Base-by-base conservation (phyloP, 768 basidiomycete genomes). In the Macrolepiota fuliginosa region DNA sequence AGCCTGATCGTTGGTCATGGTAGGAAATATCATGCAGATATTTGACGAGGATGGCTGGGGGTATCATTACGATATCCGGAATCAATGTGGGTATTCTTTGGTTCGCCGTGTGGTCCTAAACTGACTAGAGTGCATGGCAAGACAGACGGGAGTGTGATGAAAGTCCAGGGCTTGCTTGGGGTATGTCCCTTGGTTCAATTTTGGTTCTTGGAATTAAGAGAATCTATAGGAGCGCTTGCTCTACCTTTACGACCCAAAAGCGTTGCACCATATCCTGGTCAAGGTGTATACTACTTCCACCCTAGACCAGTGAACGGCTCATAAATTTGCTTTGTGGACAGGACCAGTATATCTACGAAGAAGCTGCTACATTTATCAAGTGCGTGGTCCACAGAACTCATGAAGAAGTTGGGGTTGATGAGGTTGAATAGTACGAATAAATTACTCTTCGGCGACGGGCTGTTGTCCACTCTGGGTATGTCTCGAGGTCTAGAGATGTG, bases 201-300 rank as follows among this genome's bases (percentile, higher is more conserved):
- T 19, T 11, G 32, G 42, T 15, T 22, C n/a, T n/a, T n/a, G n/a
- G 11, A 19, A 27, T 47, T 15, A 25, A 51, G 1, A 22, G 24
- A 19, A 37, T 17, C 29, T 29, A 37, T 13, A 73, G 73, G 69
- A 68, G 29, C 65, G 72, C 49, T 64, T 68, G 32, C 67, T 83
- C 2, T 78, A 78, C 61, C 71, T 80, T 1, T 80, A 66, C 56
- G 81, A 83, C 61, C 76, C 81, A 0, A 74, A 72, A 35, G 82
- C 80, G 0, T 65, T 83, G 29, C 74, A 81, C 56, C 77, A 79
- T 62, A 77, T 83, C 54, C 40, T 81, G 5, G 69, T 81, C 35
- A 82, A 81, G 68, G 79, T 74, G 29, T 9, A 39, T 53, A 9
- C 11, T 9, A 7, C n/a, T 19, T 45, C 42, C n/a, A 3, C 17